Evolutionary conservation across 495 filamentous ascomycete genomes (phyloP).

Genomic region (Platismatia glauca): DNA sequence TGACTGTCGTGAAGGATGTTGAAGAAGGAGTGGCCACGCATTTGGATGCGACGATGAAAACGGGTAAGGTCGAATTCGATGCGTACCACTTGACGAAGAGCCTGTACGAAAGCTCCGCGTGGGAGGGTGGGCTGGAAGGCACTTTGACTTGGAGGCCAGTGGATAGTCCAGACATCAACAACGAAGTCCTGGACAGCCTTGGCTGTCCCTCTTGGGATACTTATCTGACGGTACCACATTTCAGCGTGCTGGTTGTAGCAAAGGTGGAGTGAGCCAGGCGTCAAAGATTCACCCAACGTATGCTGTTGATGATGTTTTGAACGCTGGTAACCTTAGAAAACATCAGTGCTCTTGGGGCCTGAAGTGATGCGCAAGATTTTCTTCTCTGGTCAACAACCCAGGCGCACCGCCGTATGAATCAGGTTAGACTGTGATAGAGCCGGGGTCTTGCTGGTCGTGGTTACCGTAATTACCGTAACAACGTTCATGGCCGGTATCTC

Average conservation of each 20-base stretch:
- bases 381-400: too few relatives aligned
- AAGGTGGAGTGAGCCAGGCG: background rate
- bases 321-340: too few relatives aligned
- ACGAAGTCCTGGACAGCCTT: background rate
- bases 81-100: slow-evolving; percentile 8
- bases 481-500: too few relatives aligned
- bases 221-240: background rate
- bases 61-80: slow-evolving; percentile 11
- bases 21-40: slow-evolving; percentile 12
- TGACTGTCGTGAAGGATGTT: background rate
- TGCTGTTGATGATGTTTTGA: too few relatives aligned
- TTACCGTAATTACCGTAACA: too few relatives aligned
- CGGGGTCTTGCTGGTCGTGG: too few relatives aligned
- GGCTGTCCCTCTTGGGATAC: background rate
- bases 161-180: background rate
- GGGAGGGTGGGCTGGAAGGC: background rate
- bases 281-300: too few relatives aligned
- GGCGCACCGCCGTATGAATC: too few relatives aligned
- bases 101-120: background rate
- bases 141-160: background rate
- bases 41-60: slow-evolving; percentile 4
- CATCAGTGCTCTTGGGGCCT: too few relatives aligned
- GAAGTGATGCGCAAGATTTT: too few relatives aligned
- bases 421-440: too few relatives aligned
- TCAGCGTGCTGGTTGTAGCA: background rate